Conservation (phyloP, 148 eudicot genomes). For the Vaccinium vitisidaea region DNA sequence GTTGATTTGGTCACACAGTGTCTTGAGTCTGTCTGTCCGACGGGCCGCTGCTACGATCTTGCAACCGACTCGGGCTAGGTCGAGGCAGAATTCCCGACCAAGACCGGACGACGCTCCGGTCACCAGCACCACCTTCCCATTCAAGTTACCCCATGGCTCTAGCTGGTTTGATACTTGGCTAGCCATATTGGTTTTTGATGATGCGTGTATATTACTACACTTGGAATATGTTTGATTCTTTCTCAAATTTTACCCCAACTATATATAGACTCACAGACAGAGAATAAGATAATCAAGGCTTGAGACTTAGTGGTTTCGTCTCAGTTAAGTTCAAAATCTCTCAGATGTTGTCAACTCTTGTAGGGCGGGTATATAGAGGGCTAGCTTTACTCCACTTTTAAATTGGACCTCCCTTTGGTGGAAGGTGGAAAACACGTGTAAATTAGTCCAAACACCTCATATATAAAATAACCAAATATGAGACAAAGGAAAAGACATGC, state of each 20-base stretch:
- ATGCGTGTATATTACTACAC: neutral
- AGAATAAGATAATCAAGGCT: neutral
- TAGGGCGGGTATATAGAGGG: too few species aligned
- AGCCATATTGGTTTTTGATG: neutral
- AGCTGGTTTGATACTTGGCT: neutral
- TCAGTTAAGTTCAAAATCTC: neutral
- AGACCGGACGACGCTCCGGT: conserved; percentile 81
- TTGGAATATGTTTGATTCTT: too few species aligned
- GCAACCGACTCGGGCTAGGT: conserved; percentile 62
- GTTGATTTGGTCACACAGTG: conserved; percentile 58
- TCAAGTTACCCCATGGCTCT: conserved; percentile 38
- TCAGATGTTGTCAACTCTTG: neutral
- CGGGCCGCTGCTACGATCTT: conserved; percentile 49
- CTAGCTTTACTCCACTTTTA: too few species aligned
- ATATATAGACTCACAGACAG: neutral
- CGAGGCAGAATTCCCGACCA: conserved; percentile 62
- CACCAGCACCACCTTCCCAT: conserved; percentile 54
- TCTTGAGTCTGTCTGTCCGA: conserved; percentile 45
- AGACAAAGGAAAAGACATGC: too few species aligned
- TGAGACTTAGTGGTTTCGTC: too few species aligned
- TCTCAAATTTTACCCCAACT: neutral
- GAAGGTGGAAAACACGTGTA: too few species aligned
- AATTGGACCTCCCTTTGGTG: too few species aligned
- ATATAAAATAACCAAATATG: too few species aligned
- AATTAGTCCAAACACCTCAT: too few species aligned